phyloP scores from a whole-genome alignment of 176 grass and related monocot species.

The Stipa capillata region DNA sequence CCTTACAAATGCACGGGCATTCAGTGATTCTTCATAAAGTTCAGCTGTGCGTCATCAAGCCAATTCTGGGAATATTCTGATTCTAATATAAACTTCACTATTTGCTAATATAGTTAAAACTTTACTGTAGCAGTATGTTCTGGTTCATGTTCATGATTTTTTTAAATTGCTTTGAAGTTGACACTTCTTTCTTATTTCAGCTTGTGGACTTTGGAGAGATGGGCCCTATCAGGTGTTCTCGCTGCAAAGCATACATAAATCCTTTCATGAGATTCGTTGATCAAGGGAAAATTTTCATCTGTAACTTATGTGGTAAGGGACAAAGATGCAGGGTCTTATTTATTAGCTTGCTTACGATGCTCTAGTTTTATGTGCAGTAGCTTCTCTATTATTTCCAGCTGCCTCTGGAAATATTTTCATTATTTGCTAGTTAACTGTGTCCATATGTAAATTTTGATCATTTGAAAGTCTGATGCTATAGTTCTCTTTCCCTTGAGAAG shows the following conservation, averaged over 20 bases:
- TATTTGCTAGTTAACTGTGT: background rate
- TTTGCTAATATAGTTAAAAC: background rate
- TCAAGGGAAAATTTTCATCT: conserved; percentile 64
- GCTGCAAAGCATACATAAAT: conserved; percentile 94
- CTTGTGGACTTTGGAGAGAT: conserved; percentile 83
- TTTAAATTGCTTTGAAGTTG: background rate
- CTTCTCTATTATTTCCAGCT: background rate
- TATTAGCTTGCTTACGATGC: background rate
- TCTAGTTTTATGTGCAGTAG: background rate
- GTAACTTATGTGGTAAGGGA: conserved; percentile 74
- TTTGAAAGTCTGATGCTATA: background rate
- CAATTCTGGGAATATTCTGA: background rate
- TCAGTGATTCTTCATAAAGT: background rate
- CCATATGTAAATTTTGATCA: background rate
- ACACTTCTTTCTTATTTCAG: conserved; percentile 31
- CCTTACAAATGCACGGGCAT: too few relatives aligned
- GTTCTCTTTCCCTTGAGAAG: background rate
- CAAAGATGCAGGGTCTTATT: background rate
- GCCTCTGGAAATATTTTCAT: background rate
- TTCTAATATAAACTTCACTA: conserved; percentile 3
- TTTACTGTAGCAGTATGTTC: background rate
- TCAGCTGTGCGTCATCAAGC: background rate
- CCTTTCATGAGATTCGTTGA: conserved; percentile 87
- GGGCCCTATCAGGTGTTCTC: conserved; percentile 73
- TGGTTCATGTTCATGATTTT: background rate